Base-by-base conservation (phyloP, 352 stramenopile species). In the Globisporangium barbulae region DNA sequence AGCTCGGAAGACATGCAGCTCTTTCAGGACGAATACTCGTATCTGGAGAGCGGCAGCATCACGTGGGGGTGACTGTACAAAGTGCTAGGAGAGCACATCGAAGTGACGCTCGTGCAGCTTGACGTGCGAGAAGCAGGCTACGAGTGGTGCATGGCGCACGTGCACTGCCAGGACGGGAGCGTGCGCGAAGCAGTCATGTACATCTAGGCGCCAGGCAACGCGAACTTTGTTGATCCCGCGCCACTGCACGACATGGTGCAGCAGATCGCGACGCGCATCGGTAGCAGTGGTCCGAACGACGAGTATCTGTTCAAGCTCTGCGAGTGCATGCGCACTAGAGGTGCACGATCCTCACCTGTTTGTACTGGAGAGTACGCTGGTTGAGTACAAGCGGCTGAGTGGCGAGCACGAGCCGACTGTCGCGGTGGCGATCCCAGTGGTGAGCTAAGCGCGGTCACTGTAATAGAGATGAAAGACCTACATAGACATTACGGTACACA, bases 61-160 rank as follows among this genome's bases (percentile, higher is more conserved):
- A 92, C 83, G 8, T 96, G 87, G 87, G 89, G 88, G n/a, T 79
- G 83, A 12, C 71, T 96, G 22, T 97, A 95, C 69, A 90, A 90
- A 61, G 83, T 97, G 15, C 81, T 82, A 7, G 79, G 89, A 57
- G 79, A 91, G 64, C 79, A 93, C 65, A 74, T 94, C n/a, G 45
- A 79, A 28, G 73, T 75, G 68, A 93, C 86, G 49, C 72, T 97
- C 42, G 76, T 76, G 33, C 80, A 94, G 59, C 78, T 97, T 19
- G 88, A 96, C 68, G 85, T 90, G 64, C 86, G 89, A 55, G 89
- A 97, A 64, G 81, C 87, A 15, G 88, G 88, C 47, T 97, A 96
- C 67, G 82, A 92, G 61, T 80, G 84, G 33, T 71, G 82, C 67
- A 71, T 83, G 48, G 83, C 96, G 21, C 77, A 91, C 33, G 89